These are phyloP conservation scores for Eucalyptus dawsonii DNA, from an alignment of 345 rosid species.

Conservation along the genomic window DNA sequence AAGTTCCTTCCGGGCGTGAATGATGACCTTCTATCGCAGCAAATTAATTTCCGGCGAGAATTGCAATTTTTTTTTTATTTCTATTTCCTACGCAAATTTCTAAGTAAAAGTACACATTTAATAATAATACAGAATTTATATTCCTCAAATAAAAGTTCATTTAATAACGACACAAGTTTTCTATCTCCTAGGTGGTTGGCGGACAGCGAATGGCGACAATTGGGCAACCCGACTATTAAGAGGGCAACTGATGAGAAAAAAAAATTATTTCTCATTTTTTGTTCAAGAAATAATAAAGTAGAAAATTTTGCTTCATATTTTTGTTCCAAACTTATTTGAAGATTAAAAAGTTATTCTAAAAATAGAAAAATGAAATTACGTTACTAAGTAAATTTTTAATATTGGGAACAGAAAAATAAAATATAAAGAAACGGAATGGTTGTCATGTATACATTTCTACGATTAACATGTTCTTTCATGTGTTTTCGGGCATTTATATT, in stretches of 20 bases:
- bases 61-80: no score
- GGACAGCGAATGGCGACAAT: rapidly evolving
- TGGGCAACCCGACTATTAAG: rapidly evolving
- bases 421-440: rapidly evolving
- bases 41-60: rapidly evolving
- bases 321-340: no score
- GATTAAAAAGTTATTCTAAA: no score
- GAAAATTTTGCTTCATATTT: rapidly evolving
- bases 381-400: no score
- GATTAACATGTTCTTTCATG: neutral
- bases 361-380: rapidly evolving
- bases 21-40: no score
- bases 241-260: no score
- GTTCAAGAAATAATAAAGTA: no score
- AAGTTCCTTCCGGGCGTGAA: rapidly evolving
- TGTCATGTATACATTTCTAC: rapidly evolving
- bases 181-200: rapidly evolving
- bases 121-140: rapidly evolving
- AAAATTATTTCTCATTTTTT: no score
- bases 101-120: rapidly evolving
- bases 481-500: neutral
- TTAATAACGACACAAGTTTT: rapidly evolving
- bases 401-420: no score
- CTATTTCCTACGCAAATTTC: rapidly evolving
- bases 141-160: no score